A percentile compares a stretch with the other conserved stretches of the same genome.
These are phyloP conservation scores for Sordaria brevicollis DNA, from an alignment of 495 filamentous ascomycete species.

Conservation along the genomic window DNA sequence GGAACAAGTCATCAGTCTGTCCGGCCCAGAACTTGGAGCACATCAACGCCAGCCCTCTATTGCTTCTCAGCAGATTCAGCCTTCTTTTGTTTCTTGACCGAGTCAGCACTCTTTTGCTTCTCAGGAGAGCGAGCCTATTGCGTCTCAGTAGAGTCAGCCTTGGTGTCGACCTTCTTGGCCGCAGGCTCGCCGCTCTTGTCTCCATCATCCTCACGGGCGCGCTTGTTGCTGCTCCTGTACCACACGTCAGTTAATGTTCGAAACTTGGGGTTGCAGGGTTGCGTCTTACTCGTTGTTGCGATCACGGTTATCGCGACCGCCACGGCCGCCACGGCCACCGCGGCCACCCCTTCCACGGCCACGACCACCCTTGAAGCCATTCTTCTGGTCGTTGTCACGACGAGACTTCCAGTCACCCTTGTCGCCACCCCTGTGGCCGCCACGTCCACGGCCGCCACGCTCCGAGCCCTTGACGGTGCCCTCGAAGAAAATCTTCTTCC, in stretches of 20 bases:
- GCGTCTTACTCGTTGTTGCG: constrained; percentile 18
- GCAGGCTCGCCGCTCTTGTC: too few species aligned
- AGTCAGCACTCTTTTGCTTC: too few species aligned
- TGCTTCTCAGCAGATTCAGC: neutral
- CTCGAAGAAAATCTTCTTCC: constrained; percentile 21
- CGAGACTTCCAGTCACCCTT: constrained; percentile 55
- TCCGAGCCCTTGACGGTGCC: constrained; percentile 20
- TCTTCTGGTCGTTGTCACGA: constrained; percentile 53
- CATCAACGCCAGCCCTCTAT: neutral
- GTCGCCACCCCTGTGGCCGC: constrained; percentile 18
- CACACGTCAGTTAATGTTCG: constrained; percentile 11
- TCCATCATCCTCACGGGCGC: constrained; percentile 31
- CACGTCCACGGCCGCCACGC: constrained; percentile 17
- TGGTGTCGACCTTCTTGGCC: constrained; percentile 43
- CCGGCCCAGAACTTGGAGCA: neutral
- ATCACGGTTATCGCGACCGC: constrained; percentile 26
- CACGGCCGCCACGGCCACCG: constrained; percentile 30
- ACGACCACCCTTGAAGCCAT: constrained; percentile 40
- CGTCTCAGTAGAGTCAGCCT: constrained; percentile 20
- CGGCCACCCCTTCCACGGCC: constrained; percentile 34
- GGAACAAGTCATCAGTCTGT: neutral
- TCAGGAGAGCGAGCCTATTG: too few species aligned
- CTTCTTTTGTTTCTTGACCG: too few species aligned
- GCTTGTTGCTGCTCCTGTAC: constrained; percentile 30
- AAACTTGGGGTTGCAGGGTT: neutral